These are phyloP conservation scores for Sporothrix protearum DNA, from an alignment of 2,329 filamentous ascomycete genomes.

Conservation along the genomic window DNA sequence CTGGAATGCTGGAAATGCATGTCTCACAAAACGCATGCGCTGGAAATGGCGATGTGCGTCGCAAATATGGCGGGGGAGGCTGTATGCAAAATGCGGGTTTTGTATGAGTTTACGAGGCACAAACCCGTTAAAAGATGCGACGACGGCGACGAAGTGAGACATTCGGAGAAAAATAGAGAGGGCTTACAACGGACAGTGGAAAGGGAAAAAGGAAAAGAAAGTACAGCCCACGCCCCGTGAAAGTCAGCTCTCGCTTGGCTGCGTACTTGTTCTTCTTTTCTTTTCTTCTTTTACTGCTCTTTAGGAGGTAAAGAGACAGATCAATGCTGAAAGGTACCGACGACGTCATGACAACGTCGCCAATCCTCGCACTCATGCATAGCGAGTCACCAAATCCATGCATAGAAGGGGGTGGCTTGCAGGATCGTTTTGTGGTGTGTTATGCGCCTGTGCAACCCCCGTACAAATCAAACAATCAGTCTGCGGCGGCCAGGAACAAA, in stretches of 20 bases:
- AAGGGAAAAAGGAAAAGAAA: neutral
- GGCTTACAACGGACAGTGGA: neutral
- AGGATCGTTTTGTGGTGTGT: neutral
- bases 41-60: conserved; percentile 11
- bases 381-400: conserved; percentile 10
- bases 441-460: conserved; percentile 13
- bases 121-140: neutral
- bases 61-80: conserved; percentile 7
- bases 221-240: neutral
- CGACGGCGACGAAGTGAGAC: neutral
- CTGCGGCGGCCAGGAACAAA: neutral
- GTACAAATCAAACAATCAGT: conserved; percentile 1
- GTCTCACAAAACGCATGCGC: neutral
- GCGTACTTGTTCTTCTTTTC: neutral
- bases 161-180: neutral
- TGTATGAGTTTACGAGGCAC: neutral
- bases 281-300: neutral
- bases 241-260: neutral
- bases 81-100: neutral
- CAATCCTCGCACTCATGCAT: no score
- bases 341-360: neutral
- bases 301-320: neutral
- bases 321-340: neutral
- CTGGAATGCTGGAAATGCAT: conserved; percentile 14
- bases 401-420: conserved; percentile 24